Evolutionary conservation across 73 alveolate species (phyloP).

Genomic region (Durusdinium trenchii): DNA sequence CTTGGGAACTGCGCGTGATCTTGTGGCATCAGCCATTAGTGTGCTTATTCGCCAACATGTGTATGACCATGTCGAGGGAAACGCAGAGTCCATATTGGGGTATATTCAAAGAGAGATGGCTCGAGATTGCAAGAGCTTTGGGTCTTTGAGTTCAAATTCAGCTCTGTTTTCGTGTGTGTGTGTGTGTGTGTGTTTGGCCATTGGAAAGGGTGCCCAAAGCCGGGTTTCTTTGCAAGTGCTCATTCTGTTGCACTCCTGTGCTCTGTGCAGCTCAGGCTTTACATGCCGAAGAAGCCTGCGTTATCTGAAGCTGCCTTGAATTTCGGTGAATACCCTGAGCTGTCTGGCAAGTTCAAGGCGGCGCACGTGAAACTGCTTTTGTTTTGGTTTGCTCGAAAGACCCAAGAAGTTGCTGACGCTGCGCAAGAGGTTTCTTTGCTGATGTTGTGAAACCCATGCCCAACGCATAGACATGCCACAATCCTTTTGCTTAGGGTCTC

Average conservation of each 20-base stretch:
- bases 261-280: neutral
- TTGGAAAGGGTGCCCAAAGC: too few species aligned
- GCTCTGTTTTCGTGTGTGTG: neutral
- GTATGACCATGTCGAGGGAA: neutral
- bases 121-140: neutral
- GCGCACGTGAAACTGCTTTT: neutral
- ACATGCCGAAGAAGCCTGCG: neutral
- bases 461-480: too few species aligned
- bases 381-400: neutral
- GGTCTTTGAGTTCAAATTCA: neutral
- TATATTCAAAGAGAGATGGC: neutral
- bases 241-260: neutral
- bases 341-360: neutral
- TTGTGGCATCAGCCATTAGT: neutral
- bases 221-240: neutral
- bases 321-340: constrained; percentile 16
- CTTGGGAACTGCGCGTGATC: constrained; percentile 23
- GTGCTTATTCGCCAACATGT: neutral
- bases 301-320: neutral
- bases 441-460: too few species aligned
- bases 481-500: too few species aligned
- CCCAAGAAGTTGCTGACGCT: neutral
- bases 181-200: neutral
- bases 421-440: neutral
- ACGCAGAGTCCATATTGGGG: neutral